Evolutionary conservation across 106 monocot genomes (phyloP), one percentile per base, ranked within the genome.

Genomic region (Hemerocallis citrina): DNA sequence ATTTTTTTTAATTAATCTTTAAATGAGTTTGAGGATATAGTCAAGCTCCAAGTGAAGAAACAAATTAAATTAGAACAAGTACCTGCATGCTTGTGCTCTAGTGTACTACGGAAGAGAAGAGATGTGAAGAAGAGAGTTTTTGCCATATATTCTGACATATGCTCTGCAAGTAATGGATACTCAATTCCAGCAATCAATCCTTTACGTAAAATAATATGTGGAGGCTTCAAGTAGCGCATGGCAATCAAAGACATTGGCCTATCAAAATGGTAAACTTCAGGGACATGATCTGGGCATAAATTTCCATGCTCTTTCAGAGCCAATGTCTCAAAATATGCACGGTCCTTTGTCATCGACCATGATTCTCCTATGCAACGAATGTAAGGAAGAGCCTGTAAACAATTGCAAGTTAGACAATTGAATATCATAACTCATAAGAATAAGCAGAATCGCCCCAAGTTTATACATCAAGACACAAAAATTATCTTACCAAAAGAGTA

Each of bases 181-280:
- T 88, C 73, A 30, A 82, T 76, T 64, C 96, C 91, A 75, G 84
- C 91, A 75, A 91, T 91, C 56, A 98, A 75, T 38, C 96, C 91
- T 72, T 98, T 98, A 52, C 91, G 69, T 52, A 98, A 70, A 74
- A 98, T 98, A 45, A 91, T 91, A 60, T 98, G 91, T 61, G 96
- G 96, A 21, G 96, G 91, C 65, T 98, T 62, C 65, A 98, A 59
- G 66, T 98, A 98, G 7, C 74, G 74, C 96, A 98, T 98, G 38
- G 62, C 96, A 59, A 98, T 85, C 51, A 98, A 66, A 38, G 91
- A 91, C 88, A 98, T 80, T 15, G 67, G 30, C 13, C 81, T 68
- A 33, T 98, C 96, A 68, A 98, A 98, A 72, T 91, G 87, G 58
- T 87, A 98, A 49, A 98, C 87, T 79, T 98, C 79, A 5, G 96